These are phyloP conservation scores for Picea mariana DNA, from an alignment of 83 land plant genomes.

Conservation along the genomic window DNA sequence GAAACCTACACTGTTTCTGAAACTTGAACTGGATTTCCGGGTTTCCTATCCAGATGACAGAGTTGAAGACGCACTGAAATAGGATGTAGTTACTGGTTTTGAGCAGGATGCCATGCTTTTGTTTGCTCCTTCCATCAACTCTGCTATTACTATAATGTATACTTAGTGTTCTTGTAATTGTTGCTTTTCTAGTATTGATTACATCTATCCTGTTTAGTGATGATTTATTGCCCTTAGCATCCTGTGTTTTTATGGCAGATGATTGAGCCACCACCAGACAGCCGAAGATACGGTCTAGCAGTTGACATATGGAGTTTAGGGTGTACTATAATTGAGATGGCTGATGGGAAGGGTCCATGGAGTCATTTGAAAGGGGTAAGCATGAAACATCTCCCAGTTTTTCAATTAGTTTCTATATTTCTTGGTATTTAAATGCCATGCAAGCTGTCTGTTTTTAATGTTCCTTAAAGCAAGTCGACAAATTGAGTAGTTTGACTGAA, in stretches of 20 bases:
- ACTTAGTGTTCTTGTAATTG: neutral
- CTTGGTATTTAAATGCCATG: neutral
- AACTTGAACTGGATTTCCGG: too few relatives aligned
- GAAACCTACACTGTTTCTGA: too few relatives aligned
- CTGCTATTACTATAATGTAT: neutral
- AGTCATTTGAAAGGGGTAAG: conserved; percentile 43
- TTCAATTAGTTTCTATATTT: neutral
- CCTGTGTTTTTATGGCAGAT: conserved; percentile 23
- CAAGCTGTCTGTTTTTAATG: neutral
- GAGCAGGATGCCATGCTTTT: neutral
- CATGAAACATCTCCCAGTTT: neutral
- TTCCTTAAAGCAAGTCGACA: neutral
- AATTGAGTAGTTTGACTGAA: neutral
- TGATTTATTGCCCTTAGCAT: neutral
- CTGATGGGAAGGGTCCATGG: conserved; percentile 61
- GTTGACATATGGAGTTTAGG: conserved; percentile 71
- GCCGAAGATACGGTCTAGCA: conserved; percentile 40
- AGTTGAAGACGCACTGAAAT: neutral
- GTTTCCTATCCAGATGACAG: too few relatives aligned
- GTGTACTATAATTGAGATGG: conserved; percentile 61
- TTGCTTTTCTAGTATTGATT: neutral
- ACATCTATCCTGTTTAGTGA: neutral
- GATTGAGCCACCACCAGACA: conserved; percentile 26
- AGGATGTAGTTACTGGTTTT: neutral
- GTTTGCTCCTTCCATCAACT: neutral